Conservation (phyloP, 2,329 filamentous ascomycete genomes). For the Tolypocladium ovalisporum region DNA sequence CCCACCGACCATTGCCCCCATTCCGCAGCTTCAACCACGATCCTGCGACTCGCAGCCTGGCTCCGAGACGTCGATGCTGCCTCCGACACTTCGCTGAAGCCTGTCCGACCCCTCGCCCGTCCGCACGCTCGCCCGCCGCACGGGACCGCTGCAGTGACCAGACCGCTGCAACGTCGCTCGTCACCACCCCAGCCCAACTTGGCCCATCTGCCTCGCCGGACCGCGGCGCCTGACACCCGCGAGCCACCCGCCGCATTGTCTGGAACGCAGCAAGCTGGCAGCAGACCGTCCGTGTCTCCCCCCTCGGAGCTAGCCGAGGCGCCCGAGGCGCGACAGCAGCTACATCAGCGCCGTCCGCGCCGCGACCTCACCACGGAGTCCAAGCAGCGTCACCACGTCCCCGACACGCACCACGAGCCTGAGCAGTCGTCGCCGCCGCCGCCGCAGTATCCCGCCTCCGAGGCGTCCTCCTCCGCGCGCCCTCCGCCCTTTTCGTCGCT, state of each 20-base stretch:
- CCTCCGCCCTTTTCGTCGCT: slow-evolving; percentile 53
- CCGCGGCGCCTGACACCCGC: slow-evolving; percentile 8
- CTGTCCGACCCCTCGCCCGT: not conserved
- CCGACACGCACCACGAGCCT: slow-evolving; percentile 13
- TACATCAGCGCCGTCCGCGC: slow-evolving; percentile 9
- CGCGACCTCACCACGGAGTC: slow-evolving; percentile 11
- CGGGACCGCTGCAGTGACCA: not conserved
- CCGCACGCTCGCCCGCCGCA: not conserved
- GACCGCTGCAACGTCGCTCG: not conserved
- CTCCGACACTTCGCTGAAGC: not conserved
- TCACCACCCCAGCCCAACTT: not conserved
- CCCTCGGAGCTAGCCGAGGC: slow-evolving; percentile 17
- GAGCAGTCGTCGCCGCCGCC: slow-evolving; percentile 46
- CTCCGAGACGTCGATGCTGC: not conserved
- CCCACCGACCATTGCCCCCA: not conserved
- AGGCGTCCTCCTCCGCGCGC: slow-evolving; percentile 38
- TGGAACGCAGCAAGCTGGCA: slow-evolving; percentile 19
- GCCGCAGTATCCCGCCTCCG: slow-evolving; percentile 47
- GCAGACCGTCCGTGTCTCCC: slow-evolving; percentile 23
- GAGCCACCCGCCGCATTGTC: slow-evolving; percentile 27
- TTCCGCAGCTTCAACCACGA: not conserved
- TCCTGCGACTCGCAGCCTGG: not conserved
- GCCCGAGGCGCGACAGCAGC: slow-evolving; percentile 15
- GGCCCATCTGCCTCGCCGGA: slow-evolving; percentile 1
- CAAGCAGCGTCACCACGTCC: slow-evolving; percentile 6